These are phyloP conservation scores for Otatea glauca DNA, from an alignment of 176 grass and related monocot genomes.

Conservation along the genomic window DNA sequence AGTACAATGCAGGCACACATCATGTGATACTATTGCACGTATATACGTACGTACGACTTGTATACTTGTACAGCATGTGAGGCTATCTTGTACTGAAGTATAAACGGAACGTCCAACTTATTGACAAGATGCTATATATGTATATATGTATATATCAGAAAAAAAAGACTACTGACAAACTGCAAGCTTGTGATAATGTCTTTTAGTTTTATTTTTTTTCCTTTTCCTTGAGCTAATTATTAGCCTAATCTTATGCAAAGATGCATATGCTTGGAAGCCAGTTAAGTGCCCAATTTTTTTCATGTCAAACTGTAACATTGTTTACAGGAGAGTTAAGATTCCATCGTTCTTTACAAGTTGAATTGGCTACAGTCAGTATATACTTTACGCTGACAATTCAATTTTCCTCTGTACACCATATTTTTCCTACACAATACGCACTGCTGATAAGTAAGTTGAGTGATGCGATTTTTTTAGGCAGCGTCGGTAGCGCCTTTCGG, in stretches of 20 bases:
- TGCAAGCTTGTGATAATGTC: neutral
- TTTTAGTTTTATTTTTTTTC: neutral
- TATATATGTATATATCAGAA: neutral
- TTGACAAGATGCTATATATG: neutral
- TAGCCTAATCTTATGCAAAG: neutral
- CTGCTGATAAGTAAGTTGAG: conserved; percentile 1
- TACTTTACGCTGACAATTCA: conserved; percentile 51
- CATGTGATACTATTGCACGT: neutral
- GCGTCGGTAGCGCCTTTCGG: neutral
- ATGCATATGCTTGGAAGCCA: conserved; percentile 17
- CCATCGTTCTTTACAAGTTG: conserved; percentile 47
- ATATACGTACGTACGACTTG: neutral
- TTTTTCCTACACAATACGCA: conserved; percentile 22
- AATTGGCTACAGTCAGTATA: conserved; percentile 45
- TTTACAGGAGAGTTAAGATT: conserved; percentile 45
- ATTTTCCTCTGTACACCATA: conserved; percentile 44
- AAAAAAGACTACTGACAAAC: neutral
- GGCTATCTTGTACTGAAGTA: neutral
- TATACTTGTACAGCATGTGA: neutral
- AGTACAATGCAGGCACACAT: neutral
- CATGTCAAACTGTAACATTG: conserved; percentile 38
- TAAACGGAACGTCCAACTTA: neutral
- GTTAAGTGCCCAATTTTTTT: conserved; percentile 30
- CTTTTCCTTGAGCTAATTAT: neutral
- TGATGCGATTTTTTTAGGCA: neutral